Conservation (phyloP, 352 stramenopile species). For the Globisporangium sylvaticum region DNA sequence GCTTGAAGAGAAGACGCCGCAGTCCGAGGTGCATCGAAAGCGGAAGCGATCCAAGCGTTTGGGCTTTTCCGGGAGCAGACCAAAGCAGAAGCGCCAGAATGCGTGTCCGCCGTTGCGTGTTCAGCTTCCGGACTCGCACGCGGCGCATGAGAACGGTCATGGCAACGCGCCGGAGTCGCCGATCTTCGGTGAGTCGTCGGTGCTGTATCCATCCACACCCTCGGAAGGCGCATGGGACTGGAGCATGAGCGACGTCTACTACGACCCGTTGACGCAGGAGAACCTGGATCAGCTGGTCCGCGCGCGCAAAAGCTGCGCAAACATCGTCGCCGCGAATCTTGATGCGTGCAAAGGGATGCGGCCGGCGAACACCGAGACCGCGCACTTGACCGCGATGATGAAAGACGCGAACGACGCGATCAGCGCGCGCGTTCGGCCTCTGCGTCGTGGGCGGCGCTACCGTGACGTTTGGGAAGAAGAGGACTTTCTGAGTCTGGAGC, state of each 20-base stretch:
- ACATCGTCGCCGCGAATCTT: slow-evolving; percentile 47
- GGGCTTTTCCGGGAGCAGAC: slow-evolving; percentile 24
- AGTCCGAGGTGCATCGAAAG: slow-evolving; percentile 17
- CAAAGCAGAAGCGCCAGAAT: slow-evolving; percentile 16
- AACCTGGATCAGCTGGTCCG: slow-evolving; percentile 52
- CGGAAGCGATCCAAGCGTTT: slow-evolving; percentile 48
- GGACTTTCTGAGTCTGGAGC: slow-evolving; percentile 44
- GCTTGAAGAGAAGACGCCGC: neutral
- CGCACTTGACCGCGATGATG: slow-evolving; percentile 40
- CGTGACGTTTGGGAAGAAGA: slow-evolving; percentile 76
- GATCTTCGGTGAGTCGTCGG: slow-evolving; percentile 37
- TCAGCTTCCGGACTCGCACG: slow-evolving; percentile 25
- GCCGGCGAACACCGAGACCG: slow-evolving; percentile 19
- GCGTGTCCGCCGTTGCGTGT: slow-evolving; percentile 19
- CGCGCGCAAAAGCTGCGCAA: slow-evolving; percentile 49
- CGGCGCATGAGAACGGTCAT: slow-evolving; percentile 16
- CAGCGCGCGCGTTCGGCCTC: slow-evolving; percentile 24
- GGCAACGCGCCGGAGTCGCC: slow-evolving; percentile 28
- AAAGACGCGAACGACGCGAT: slow-evolving; percentile 32
- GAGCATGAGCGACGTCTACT: slow-evolving; percentile 58
- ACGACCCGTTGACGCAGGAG: slow-evolving; percentile 39
- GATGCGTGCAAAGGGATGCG: slow-evolving; percentile 20
- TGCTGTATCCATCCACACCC: slow-evolving; percentile 34
- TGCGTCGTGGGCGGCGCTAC: slow-evolving; percentile 62
- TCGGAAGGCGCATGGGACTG: slow-evolving; percentile 53